Evolutionary conservation across 2,329 filamentous ascomycete genomes (phyloP), one percentile per base, ranked within the genome.

Genomic region (Trichoderma atrobrunneum): DNA sequence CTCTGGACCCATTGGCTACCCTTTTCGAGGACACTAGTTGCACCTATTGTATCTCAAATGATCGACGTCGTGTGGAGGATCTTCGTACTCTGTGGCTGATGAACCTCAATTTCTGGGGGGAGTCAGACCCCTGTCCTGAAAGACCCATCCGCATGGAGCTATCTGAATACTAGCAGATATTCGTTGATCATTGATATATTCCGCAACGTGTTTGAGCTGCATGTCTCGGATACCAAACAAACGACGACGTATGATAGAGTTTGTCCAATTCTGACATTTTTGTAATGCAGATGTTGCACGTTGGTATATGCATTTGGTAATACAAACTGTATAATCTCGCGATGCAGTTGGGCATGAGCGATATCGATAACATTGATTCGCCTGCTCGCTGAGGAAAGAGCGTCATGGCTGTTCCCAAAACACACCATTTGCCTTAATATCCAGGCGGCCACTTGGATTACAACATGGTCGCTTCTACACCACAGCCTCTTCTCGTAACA

Each of bases 41-140:
- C 57, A n/a, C 36, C 30, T 62, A 43, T 62, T 70, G 10, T 36
- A 54, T 62, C 34, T 54, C 56, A 34, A 28, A 54, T 67, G 67
- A 62, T 70, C 57, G 57, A 61, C 67, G 26, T 36, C 18, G 26
- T 62, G 67, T 61, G 67, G 57, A 61, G 67, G 67, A 70, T 70
- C 67, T 62, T 70, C 57, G 39, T 39, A 36, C 39, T 54, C 60
- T 61, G 67, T 70, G 67, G 67, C 67, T 70, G 39, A 48, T 61
- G 36, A 69, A 51, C 36, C 36, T 32, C 21, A 34, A 60, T 48
- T 30, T 51, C 30, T 30, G 34, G 56, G 43, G n/a, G 32, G 30
- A 14, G 28, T 18, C 26, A 16, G 18, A 60, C 57, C 57, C 57
- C 66, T 69, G 66, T 51, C 14, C 11, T n/a, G 30, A 51, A 28